Percentiles rank a stretch among this genome's conserved stretches.
phyloP scores from a whole-genome alignment of 83 land plant genomes.

The Diphasiastrum complanatum region DNA sequence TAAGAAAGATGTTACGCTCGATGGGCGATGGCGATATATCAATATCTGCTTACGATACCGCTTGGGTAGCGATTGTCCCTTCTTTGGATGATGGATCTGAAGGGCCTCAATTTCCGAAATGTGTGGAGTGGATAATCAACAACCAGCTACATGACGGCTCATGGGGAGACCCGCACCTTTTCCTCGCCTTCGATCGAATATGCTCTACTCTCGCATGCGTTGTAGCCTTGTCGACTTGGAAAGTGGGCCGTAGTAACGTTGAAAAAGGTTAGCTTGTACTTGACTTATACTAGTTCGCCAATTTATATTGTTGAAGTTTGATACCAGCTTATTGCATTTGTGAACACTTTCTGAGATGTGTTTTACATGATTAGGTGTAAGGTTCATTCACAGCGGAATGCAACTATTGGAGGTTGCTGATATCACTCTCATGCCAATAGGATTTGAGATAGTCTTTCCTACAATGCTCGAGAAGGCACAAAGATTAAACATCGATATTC shows the following conservation, averaged over 20 bases:
- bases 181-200: slow-evolving; percentile 5
- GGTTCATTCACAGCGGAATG: slow-evolving; percentile 8
- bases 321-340: not conserved
- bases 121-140: not conserved
- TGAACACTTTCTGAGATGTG: not conserved
- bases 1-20: not conserved
- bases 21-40: not conserved
- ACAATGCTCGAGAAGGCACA: slow-evolving; percentile 36
- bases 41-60: slow-evolving; percentile 6
- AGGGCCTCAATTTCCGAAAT: not conserved
- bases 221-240: slow-evolving; percentile 11
- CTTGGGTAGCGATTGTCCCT: slow-evolving; percentile 2
- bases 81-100: not conserved
- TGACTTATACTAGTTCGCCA: not conserved
- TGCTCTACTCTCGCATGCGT: slow-evolving; percentile 14
- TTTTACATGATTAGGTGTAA: slow-evolving; percentile 16
- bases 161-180: slow-evolving; percentile 6
- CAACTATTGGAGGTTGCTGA: slow-evolving; percentile 1
- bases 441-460: slow-evolving; percentile 35
- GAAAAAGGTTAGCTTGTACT: slow-evolving; percentile 1
- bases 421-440: not conserved
- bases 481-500: slow-evolving; percentile 21
- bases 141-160: slow-evolving; percentile 10
- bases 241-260: not conserved
- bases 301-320: not conserved